These are phyloP conservation scores for Zygosaccharomyces sapae DNA, from an alignment of 1,139 yeast genomes.

Conservation along the genomic window DNA sequence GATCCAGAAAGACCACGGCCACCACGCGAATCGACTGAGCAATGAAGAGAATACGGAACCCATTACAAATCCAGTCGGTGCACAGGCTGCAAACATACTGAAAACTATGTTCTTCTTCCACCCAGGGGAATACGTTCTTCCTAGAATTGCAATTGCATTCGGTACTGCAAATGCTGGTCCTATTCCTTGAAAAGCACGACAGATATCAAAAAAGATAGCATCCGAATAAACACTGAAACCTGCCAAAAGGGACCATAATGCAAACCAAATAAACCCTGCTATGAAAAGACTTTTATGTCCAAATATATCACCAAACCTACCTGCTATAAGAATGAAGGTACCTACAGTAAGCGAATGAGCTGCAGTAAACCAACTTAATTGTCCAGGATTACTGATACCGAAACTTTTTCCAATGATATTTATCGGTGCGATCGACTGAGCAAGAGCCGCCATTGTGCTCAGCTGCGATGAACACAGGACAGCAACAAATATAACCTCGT, in stretches of 20 bases:
- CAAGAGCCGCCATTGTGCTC: conserved; percentile 21
- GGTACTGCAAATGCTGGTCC: conserved; percentile 18
- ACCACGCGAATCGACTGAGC: conserved; percentile 43
- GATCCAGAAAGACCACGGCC: conserved; percentile 59
- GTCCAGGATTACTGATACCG: conserved; percentile 12
- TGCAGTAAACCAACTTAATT: conserved; percentile 14
- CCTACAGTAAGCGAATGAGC: conserved; percentile 50
- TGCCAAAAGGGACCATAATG: conserved; percentile 47
- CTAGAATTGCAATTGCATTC: conserved; percentile 17
- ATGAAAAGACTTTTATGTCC: conserved; percentile 53
- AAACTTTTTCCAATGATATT: conserved; percentile 18
- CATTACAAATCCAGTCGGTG: conserved; percentile 53
- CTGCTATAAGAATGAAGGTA: conserved; percentile 56
- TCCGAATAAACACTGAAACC: conserved; percentile 12
- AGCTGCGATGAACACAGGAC: conserved; percentile 14
- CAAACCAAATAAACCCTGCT: conserved; percentile 47
- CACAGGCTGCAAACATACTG: conserved; percentile 50
- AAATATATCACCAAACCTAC: conserved; percentile 59
- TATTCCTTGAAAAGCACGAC: conserved; percentile 20
- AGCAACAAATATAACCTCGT: conserved; percentile 12
- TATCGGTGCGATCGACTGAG: conserved; percentile 18
- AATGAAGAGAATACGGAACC: conserved; percentile 49
- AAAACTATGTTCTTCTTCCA: conserved; percentile 15
- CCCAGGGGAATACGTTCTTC: conserved; percentile 17
- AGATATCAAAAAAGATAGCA: conserved; percentile 17